Evolutionary conservation across 1,284 basidiomycete species (phyloP).

Genomic region (Mycena citricolor): DNA sequence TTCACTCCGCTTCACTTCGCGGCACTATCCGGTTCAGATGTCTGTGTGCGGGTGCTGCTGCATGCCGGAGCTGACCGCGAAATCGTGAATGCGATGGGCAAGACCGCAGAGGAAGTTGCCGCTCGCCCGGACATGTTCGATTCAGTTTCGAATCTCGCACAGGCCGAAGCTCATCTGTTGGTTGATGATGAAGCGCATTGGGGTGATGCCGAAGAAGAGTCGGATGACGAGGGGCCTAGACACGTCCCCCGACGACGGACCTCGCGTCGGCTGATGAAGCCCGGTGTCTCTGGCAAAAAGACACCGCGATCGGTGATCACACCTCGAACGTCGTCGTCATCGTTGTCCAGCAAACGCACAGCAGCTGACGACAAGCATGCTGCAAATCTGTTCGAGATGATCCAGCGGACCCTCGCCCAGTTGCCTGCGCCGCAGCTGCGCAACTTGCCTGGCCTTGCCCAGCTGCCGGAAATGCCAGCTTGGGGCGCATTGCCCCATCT

Average conservation of each 20-base stretch:
- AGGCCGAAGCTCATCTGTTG: conserved; percentile 35
- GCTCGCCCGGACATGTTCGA: conserved; percentile 56
- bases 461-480: conserved; percentile 41
- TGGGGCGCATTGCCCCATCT: conserved; percentile 72
- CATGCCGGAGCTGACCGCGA: conserved; percentile 79
- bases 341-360: conserved; percentile 26
- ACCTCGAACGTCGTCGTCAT: conserved; percentile 19
- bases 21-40: conserved; percentile 63
- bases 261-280: conserved; percentile 8
- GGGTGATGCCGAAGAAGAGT: conserved; percentile 70
- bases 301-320: conserved; percentile 12
- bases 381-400: conserved; percentile 67
- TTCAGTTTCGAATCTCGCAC: conserved; percentile 31
- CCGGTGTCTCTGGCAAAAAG: conserved; percentile 11
- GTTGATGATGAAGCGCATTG: conserved; percentile 62
- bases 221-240: conserved; percentile 41
- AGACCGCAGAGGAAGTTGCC: conserved; percentile 78
- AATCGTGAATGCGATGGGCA: conserved; percentile 75
- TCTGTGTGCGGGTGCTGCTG: conserved; percentile 71
- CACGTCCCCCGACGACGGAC: conserved; percentile 8
- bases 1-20: conserved; percentile 91
- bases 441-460: conserved; percentile 46
- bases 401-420: conserved; percentile 74
- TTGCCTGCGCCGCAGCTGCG: conserved; percentile 58
- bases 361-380: conserved; percentile 62